These are phyloP conservation scores for Uronychia setigera DNA, from an alignment of 73 alveolate genomes.

Conservation along the genomic window DNA sequence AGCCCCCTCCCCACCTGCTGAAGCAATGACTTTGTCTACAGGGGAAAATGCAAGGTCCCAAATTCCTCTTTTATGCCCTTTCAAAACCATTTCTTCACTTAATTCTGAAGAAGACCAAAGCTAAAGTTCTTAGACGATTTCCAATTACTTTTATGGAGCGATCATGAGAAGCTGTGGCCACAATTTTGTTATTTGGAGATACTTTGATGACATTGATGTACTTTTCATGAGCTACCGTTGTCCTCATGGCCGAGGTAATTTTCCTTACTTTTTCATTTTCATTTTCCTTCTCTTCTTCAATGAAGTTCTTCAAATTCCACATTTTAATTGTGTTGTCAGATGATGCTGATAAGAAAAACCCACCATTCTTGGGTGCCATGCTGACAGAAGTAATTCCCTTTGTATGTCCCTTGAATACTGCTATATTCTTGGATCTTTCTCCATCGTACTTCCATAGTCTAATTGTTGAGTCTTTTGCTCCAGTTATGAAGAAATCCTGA, in stretches of 20 bases:
- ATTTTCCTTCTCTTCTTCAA: constrained; percentile 26
- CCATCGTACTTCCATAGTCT: constrained; percentile 86
- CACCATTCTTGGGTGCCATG: constrained; percentile 71
- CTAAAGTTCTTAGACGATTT: constrained; percentile 43
- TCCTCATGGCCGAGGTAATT: constrained; percentile 68
- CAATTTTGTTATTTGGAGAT: constrained; percentile 92
- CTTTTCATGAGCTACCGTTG: constrained; percentile 91
- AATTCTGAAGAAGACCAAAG: constrained; percentile 70
- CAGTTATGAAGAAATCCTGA: constrained; percentile 80
- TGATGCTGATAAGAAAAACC: constrained; percentile 73
- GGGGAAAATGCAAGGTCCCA: constrained; percentile 97
- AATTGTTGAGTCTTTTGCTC: constrained; percentile 90
- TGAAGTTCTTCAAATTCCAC: constrained; percentile 69
- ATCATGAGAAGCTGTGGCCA: constrained; percentile 95
- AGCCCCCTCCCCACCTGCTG: constrained; percentile 93
- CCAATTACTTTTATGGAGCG: constrained; percentile 78
- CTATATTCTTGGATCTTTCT: constrained; percentile 39
- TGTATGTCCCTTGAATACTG: constrained; percentile 87
- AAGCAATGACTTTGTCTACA: constrained; percentile 91
- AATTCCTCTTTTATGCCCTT: constrained; percentile 97
- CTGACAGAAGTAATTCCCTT: constrained; percentile 82
- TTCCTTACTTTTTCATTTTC: constrained; percentile 39
- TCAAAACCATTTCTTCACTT: constrained; percentile 45
- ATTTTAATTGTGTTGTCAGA: constrained; percentile 88
- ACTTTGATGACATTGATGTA: constrained; percentile 91